Percentiles rank a stretch among this genome's conserved stretches.
Evolutionary conservation across 768 basidiomycete genomes (phyloP).

Genomic region (Panaeolus papilionaceus): DNA sequence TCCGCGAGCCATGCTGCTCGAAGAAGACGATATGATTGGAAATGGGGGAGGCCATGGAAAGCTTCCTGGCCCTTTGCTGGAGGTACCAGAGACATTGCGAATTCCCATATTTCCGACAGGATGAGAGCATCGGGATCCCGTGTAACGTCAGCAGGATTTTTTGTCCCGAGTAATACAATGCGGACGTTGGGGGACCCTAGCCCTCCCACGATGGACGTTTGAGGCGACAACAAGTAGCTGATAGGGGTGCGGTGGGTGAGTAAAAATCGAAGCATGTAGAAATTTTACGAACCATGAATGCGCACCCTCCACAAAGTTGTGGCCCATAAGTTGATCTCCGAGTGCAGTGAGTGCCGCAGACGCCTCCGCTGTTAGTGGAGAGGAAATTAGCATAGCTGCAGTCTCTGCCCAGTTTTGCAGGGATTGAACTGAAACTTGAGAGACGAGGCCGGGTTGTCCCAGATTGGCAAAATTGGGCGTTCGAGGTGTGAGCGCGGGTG

Average conservation of each 20-base stretch:
- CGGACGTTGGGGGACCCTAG: conserved; percentile 71
- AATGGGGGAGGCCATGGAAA: conserved; percentile 81
- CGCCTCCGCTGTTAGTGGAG: conserved; percentile 68
- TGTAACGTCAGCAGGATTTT: conserved; percentile 60
- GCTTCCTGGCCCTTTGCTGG: conserved; percentile 84
- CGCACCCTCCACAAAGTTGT: conserved; percentile 83
- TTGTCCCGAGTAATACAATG: conserved; percentile 76
- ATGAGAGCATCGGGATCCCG: conserved; percentile 79
- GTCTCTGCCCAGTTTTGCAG: conserved; percentile 87
- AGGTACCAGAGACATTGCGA: conserved; percentile 80
- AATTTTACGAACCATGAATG: conserved; percentile 79
- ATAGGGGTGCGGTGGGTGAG: conserved; percentile 8
- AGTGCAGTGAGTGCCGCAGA: conserved; percentile 81
- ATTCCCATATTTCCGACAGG: conserved; percentile 91
- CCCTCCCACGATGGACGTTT: conserved; percentile 77
- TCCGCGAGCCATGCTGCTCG: conserved; percentile 82
- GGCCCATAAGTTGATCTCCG: conserved; percentile 79
- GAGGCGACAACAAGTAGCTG: conserved; percentile 88
- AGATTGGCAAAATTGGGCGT: conserved; percentile 67
- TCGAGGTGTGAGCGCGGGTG: conserved; percentile 55
- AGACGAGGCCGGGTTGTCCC: conserved; percentile 30
- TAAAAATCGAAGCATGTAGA: conserved; percentile 4
- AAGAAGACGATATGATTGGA: conserved; percentile 88
- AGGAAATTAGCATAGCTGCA: conserved; percentile 81
- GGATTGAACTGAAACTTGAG: conserved; percentile 64